Percentiles rank a stretch among this genome's conserved stretches.
Evolutionary conservation across 108 stramenopile species (phyloP).

Genomic region (Schizochytrium sp.): DNA sequence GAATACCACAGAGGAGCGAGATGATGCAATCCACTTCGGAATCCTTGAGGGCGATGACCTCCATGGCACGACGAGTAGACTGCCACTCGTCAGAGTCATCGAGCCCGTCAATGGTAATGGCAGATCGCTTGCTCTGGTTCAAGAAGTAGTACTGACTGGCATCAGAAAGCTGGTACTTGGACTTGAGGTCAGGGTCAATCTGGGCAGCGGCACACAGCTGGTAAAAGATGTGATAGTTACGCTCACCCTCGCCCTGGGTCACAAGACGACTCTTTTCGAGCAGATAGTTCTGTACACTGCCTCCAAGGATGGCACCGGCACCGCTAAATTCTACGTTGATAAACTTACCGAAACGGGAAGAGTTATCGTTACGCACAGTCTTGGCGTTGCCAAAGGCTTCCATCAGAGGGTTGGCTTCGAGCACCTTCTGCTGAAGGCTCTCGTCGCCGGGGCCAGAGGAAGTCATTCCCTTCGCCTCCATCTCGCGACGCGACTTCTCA

Average conservation of each 20-base stretch:
- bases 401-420: slow-evolving; percentile 66
- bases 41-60: not conserved
- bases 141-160: slow-evolving; percentile 47
- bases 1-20: slow-evolving; percentile 80
- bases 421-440: slow-evolving; percentile 62
- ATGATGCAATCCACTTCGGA: slow-evolving; percentile 68
- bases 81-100: slow-evolving; percentile 48
- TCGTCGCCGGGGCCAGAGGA: not conserved
- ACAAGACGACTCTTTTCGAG: slow-evolving; percentile 66
- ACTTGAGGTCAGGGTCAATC: slow-evolving; percentile 24
- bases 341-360: slow-evolving; percentile 69
- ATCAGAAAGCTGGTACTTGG: slow-evolving; percentile 42
- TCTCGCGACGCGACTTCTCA: not conserved
- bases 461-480: slow-evolving; percentile 57
- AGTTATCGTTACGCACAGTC: slow-evolving; percentile 67
- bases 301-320: slow-evolving; percentile 64
- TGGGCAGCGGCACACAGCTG: slow-evolving; percentile 62
- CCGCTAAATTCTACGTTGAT: slow-evolving; percentile 68
- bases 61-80: not conserved
- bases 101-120: not conserved
- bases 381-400: slow-evolving; percentile 70
- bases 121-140: not conserved
- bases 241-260: slow-evolving; percentile 63
- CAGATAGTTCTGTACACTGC: slow-evolving; percentile 65
- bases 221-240: slow-evolving; percentile 70